phyloP scores from a whole-genome alignment of 371 early-diverging fungal genomes.

The Umbelopsis sp. region DNA sequence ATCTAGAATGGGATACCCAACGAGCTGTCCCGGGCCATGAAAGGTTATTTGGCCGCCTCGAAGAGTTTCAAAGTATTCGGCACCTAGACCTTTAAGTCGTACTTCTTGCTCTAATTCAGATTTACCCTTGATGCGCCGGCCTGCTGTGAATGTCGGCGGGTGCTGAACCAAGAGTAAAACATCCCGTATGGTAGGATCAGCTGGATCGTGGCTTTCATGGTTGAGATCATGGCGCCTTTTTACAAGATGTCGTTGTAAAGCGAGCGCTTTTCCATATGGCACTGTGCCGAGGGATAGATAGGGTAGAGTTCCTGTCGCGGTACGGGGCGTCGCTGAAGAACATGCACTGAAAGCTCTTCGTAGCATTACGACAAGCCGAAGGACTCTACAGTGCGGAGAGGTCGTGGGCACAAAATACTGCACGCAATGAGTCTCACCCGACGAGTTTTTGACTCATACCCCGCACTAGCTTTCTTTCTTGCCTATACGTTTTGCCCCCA shows the following conservation, averaged over 20 bases:
- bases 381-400: no score
- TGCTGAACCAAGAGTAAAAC: conserved; percentile 85
- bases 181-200: conserved; percentile 42
- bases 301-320: conserved; percentile 17
- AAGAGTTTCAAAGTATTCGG: conserved; percentile 80
- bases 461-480: no score
- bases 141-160: conserved; percentile 89
- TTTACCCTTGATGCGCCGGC: conserved; percentile 77
- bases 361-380: neutral
- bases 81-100: conserved; percentile 64
- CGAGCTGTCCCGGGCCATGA: conserved; percentile 97
- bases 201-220: conserved; percentile 2
- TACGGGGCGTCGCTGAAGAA: conserved; percentile 6
- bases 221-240: conserved; percentile 44
- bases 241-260: conserved; percentile 60
- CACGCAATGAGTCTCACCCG: neutral
- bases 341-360: conserved; percentile 11
- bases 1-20: conserved; percentile 93
- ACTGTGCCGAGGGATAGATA: conserved; percentile 53
- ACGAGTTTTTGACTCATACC: no score
- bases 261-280: conserved; percentile 58
- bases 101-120: conserved; percentile 55
- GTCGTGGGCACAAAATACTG: no score
- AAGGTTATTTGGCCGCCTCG: conserved; percentile 96
- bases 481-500: no score